Base-by-base conservation (phyloP, 2,329 filamentous ascomycete species). In the Talaromyces amestolkiae region DNA sequence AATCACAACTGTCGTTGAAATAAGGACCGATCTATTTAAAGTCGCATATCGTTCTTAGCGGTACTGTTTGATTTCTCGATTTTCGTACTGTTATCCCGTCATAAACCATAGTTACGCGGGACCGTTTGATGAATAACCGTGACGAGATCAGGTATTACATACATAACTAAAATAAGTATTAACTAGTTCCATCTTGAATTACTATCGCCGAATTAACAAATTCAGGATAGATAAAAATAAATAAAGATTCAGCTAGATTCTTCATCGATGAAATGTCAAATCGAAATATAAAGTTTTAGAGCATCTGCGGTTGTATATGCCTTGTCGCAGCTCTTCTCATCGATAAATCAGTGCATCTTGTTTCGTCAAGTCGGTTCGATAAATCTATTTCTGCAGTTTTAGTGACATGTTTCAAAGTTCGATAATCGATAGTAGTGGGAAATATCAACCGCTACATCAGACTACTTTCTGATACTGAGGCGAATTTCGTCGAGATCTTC, bases 401-500 rank as follows among this genome's bases (percentile, higher is more conserved):
- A 56, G 33, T 39, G n/a, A n/a, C 11, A 22, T 22, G 4, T 22
- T 15, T 39, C n/a, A 37, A 47, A 33, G 15, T 19, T 13, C 15
- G 33, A 33, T 53, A n/a, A n/a, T 6, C 24, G 3, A 9, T 6
- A 1, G 11, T 53, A 15, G 15, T 49, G 11, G 1, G 43, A 22
- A 22, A 47, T 22, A 10, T n/a, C 47, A 27, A 31, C 13, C 8
- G 22, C 13, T 27, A 3, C 45, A 27, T 11, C 10, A 10, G 67
- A 13, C 43, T 68, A 41, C 70, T 73, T 4, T 61, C 51, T 60
- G 45, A 77, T 41, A 19, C 63, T 68, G 37, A 78, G 27, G 31
- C 66, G 69, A 31, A 78, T 75, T 41, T 76, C 74, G 3, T 74
- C 75, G 58, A 72, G 37, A 24, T 66, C 61, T 13, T 64, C 65